Conservation (phyloP, 345 rosid species). For the Cardiospermum halicacabum region DNA sequence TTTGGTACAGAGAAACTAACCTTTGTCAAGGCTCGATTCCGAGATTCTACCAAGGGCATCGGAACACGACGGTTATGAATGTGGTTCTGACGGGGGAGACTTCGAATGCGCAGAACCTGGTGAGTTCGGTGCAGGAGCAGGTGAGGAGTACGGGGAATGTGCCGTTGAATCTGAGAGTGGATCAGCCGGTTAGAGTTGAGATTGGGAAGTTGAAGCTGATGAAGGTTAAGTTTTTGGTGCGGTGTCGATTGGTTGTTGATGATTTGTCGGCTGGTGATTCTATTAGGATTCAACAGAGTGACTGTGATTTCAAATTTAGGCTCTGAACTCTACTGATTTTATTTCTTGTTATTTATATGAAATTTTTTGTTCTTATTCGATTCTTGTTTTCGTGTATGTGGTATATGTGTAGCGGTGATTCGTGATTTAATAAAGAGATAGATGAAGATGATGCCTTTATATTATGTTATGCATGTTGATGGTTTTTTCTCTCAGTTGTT, state of each 20-base stretch:
- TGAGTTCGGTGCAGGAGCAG: constrained; percentile 34
- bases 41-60: constrained; percentile 87
- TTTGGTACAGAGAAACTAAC: constrained; percentile 40
- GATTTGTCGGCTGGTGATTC: constrained; percentile 29
- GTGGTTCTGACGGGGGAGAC: constrained; percentile 53
- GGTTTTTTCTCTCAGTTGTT: too few species aligned
- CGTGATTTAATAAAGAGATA: neutral
- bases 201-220: constrained; percentile 67
- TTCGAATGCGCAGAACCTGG: constrained; percentile 42
- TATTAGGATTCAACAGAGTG: constrained; percentile 47
- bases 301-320: constrained; percentile 60
- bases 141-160: constrained; percentile 43
- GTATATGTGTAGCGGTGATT: too few species aligned
- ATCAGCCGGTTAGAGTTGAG: constrained; percentile 76
- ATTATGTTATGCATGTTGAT: neutral
- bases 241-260: constrained; percentile 55
- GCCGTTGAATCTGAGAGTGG: constrained; percentile 59
- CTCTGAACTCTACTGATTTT: constrained; percentile 34
- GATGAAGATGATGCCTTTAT: too few species aligned
- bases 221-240: constrained; percentile 53
- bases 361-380: too few species aligned
- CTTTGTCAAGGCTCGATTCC: constrained; percentile 75
- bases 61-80: constrained; percentile 60
- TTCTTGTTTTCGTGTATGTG: too few species aligned
- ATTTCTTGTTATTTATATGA: too few species aligned